These are phyloP conservation scores for Henckelia pumila DNA, from an alignment of 257 asterid genomes.

Conservation along the genomic window DNA sequence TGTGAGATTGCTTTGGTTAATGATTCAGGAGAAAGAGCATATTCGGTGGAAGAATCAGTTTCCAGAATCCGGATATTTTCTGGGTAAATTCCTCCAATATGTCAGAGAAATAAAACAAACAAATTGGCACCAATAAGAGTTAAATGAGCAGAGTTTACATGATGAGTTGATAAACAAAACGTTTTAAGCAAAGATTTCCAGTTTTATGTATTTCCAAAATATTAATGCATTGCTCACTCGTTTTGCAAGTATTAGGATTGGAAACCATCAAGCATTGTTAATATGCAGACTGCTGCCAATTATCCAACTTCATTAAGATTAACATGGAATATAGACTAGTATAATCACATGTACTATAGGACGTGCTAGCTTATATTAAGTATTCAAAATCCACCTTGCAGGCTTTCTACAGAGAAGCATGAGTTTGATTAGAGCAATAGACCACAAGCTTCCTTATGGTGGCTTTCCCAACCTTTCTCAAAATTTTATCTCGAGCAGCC, in stretches of 20 bases:
- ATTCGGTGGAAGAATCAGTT: slow-evolving; percentile 61
- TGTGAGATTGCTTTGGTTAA: slow-evolving; percentile 61
- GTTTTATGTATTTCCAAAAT: background rate
- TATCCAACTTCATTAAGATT: background rate
- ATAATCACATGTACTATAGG: slow-evolving; percentile 8
- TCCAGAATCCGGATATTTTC: slow-evolving; percentile 70
- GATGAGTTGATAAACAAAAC: background rate
- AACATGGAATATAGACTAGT: background rate
- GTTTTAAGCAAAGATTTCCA: slow-evolving; percentile 8
- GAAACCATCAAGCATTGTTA: background rate
- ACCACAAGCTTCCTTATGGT: slow-evolving; percentile 67
- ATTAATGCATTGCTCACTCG: background rate
- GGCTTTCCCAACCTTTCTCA: slow-evolving; percentile 68
- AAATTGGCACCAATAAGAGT: background rate
- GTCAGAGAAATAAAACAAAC: slow-evolving; percentile 28
- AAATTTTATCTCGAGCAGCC: slow-evolving; percentile 83
- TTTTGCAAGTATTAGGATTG: slow-evolving; percentile 2
- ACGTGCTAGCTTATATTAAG: slow-evolving; percentile 3
- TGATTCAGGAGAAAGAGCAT: slow-evolving; percentile 67
- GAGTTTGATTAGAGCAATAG: slow-evolving; percentile 86
- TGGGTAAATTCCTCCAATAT: slow-evolving; percentile 82
- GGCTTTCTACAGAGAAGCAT: slow-evolving; percentile 72
- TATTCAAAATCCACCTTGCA: slow-evolving; percentile 65
- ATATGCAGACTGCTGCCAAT: background rate
- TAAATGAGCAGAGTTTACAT: background rate